These are phyloP conservation scores for Wallacemonas sp. DNA, from an alignment of 208 protist species.

Conservation along the genomic window DNA sequence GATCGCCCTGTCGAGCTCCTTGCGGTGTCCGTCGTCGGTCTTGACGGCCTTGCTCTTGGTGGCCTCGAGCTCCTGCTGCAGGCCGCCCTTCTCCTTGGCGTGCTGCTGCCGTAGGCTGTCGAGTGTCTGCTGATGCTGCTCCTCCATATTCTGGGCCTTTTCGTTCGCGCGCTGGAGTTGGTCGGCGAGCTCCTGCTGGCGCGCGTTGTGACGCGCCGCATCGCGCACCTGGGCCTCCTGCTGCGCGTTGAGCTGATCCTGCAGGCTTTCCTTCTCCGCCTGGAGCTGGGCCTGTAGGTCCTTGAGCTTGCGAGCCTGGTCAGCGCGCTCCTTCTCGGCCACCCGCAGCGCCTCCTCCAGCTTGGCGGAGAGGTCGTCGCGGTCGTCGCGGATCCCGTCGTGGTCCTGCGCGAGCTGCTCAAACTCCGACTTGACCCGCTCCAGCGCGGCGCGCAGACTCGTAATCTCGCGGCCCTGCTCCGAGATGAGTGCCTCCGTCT, in stretches of 20 bases:
- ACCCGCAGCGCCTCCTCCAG: constrained; percentile 37
- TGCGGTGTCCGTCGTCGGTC: constrained; percentile 36
- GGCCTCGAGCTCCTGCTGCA: constrained; percentile 46
- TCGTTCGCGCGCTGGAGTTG: constrained; percentile 54
- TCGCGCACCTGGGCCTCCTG: constrained; percentile 51
- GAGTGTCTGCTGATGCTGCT: constrained; percentile 37
- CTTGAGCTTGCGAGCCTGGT: constrained; percentile 36
- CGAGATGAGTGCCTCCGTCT: constrained; percentile 85
- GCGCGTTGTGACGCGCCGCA: constrained; percentile 29
- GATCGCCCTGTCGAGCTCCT: constrained; percentile 42
- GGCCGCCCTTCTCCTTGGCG: constrained; percentile 38
- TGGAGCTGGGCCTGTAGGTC: constrained; percentile 44
- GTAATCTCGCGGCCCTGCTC: constrained; percentile 89
- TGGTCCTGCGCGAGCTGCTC: constrained; percentile 45
- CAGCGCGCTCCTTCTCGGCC: constrained; percentile 46
- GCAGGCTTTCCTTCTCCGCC: constrained; percentile 36
- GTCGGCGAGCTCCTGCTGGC: constrained; percentile 52
- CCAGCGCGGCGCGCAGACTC: constrained; percentile 48
- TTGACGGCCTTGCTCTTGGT: constrained; percentile 32
- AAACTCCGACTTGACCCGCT: constrained; percentile 50
- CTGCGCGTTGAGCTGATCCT: constrained; percentile 44
- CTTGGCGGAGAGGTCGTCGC: constrained; percentile 37
- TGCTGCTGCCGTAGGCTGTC: constrained; percentile 53
- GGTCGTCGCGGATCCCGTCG: constrained; percentile 32
- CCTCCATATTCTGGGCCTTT: constrained; percentile 42